Evolutionary conservation across 345 rosid genomes (phyloP).

Genomic region (Ceriops zippeliana): DNA sequence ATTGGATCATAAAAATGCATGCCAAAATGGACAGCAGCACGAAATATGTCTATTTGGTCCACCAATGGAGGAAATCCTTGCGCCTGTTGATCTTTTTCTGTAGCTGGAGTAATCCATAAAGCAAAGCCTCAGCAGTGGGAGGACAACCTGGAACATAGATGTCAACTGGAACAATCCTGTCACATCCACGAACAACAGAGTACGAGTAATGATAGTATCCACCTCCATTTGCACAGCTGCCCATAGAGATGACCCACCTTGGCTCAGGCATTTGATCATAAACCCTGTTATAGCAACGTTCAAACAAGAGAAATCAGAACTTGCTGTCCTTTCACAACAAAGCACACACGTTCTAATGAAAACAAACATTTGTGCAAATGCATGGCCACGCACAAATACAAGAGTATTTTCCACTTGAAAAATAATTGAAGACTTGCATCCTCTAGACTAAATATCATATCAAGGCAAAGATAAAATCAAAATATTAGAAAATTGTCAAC

Average conservation of each 20-base stretch:
- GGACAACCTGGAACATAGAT: constrained; percentile 98
- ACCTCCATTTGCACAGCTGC: constrained; percentile 98
- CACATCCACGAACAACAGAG: constrained; percentile 95
- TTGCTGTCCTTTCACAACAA: neutral
- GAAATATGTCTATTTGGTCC: constrained; percentile 57
- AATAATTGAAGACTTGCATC: too few species aligned
- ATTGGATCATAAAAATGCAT: constrained; percentile 12
- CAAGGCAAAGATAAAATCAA: too few species aligned
- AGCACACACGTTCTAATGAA: neutral
- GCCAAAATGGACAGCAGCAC: neutral
- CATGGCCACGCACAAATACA: too few species aligned
- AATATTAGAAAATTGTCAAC: too few species aligned
- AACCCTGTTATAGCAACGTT: constrained; percentile 51
- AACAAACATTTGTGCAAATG: neutral
- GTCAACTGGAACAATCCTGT: constrained; percentile 95
- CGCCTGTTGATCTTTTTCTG: constrained; percentile 98
- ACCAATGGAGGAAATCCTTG: constrained; percentile 92
- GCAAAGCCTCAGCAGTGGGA: constrained; percentile 94
- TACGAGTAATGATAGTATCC: constrained; percentile 98
- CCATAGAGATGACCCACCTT: constrained; percentile 98
- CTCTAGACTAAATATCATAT: too few species aligned
- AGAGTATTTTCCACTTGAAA: too few species aligned
- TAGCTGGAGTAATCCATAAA: constrained; percentile 88
- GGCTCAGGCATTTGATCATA: constrained; percentile 99
- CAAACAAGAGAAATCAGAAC: constrained; percentile 1